These are phyloP conservation scores for Globisporangium uncinulatum DNA, from an alignment of 352 stramenopile species.

Conservation along the genomic window DNA sequence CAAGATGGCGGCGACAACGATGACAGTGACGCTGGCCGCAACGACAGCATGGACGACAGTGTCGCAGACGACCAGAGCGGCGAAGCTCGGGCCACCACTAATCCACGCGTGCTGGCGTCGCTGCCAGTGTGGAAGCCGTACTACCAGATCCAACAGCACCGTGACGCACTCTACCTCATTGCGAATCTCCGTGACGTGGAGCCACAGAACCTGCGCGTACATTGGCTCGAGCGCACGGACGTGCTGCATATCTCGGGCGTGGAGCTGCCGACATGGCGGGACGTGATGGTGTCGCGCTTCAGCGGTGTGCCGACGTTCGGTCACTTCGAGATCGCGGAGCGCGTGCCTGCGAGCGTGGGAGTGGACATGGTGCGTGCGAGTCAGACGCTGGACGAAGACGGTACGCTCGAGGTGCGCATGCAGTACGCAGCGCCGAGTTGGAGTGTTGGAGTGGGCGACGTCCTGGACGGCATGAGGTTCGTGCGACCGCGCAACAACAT, in stretches of 20 bases:
- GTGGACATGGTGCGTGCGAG: constrained; percentile 33
- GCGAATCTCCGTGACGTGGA: not conserved
- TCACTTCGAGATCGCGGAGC: constrained; percentile 60
- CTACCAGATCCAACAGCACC: constrained; percentile 17
- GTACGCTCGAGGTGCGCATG: constrained; percentile 51
- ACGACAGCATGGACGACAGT: too few relatives aligned
- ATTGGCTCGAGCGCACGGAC: not conserved
- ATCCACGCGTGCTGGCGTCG: not conserved
- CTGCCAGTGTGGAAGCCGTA: not conserved
- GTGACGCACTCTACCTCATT: constrained; percentile 19
- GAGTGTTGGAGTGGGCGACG: too few relatives aligned
- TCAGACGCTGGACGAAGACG: constrained; percentile 38
- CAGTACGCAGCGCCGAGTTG: constrained; percentile 17
- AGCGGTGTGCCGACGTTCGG: constrained; percentile 52
- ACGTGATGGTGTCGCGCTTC: constrained; percentile 45
- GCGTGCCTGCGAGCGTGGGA: constrained; percentile 35
- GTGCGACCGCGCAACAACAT: too few relatives aligned
- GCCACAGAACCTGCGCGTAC: constrained; percentile 14
- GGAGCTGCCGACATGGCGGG: constrained; percentile 51
- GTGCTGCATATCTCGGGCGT: constrained; percentile 38
- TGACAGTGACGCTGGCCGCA: too few relatives aligned
- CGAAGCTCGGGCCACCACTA: too few relatives aligned
- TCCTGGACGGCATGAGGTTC: too few relatives aligned
- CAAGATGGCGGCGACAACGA: too few relatives aligned
- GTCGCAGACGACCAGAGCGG: too few relatives aligned